Evolutionary conservation across 2,329 filamentous ascomycete genomes (phyloP), one percentile per base, ranked within the genome.

Genomic region (Allantophomopsis lycopodina): DNA sequence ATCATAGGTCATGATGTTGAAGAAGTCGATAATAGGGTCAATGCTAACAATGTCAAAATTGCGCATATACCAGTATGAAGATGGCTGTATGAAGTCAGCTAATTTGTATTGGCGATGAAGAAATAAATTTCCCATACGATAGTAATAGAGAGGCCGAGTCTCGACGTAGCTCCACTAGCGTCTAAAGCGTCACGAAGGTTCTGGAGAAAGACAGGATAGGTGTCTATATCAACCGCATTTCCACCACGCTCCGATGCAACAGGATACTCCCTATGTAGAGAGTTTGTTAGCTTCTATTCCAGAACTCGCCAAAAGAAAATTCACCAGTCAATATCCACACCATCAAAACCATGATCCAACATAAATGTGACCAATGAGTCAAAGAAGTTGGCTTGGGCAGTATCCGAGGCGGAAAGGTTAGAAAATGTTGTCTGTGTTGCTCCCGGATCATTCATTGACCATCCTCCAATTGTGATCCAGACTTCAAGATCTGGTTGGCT

Each of bases 1-100:
- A 42, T 69, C 62, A 42, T 68, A 68, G 0, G 55, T 54, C 55
- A 68, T 63, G n/a, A 68, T 31, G 41, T 65, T 68, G 45, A 65
- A 58, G 45, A 51, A 65, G 41, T 66, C 58, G 4, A 62, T 51
- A 20, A 37, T 35, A 40, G 32, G 38, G 12, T 36, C 32, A 18
- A 40, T 35, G 18, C 17, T 15, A 12, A 16, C 32, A 32, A 40
- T 35, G 32, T 40, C 38, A 23, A 40, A 40, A 36, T 30, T 16
- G 16, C 36, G 38, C 16, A 40, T 15, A 21, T 40, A 40, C 38
- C 38, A 40, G 16, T 40, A 40, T 35, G 38, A 40, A 23, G 38
- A 40, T 35, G 38, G 38, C 38, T 39, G 34, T 13, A 39, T 21
- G 20, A 21, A 5, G 20, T 21, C 20, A 21, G 20, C 8, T 5